Evolutionary conservation across 805 yeast genomes (phyloP).

Genomic region (Kluyveromyces wickerhamii): DNA sequence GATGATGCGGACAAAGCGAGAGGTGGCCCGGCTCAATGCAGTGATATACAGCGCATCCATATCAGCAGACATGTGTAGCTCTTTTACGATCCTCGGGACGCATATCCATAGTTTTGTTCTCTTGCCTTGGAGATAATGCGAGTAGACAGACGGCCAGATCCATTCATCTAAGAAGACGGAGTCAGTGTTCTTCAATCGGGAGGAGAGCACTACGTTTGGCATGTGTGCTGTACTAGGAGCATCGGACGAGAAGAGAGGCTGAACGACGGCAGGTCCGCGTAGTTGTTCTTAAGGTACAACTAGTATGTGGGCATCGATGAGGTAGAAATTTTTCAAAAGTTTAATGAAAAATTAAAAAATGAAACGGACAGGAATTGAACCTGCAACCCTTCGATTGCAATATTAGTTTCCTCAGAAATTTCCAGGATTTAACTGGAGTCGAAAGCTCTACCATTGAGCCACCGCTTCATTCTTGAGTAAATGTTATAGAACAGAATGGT

Average conservation of each 20-base stretch:
- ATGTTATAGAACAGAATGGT: too few species aligned
- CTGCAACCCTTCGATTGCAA: constrained; percentile 53
- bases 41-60: not conserved
- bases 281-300: too few species aligned
- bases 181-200: constrained; percentile 13
- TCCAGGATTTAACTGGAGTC: constrained; percentile 44
- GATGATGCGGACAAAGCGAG: constrained; percentile 19
- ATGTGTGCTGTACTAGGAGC: constrained; percentile 8
- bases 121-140: constrained; percentile 1
- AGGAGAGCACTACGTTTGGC: constrained; percentile 16
- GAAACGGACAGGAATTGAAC: constrained; percentile 72
- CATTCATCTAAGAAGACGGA: constrained; percentile 20
- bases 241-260: too few species aligned
- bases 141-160: constrained; percentile 12
- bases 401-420: constrained; percentile 12
- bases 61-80: not conserved
- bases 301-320: too few species aligned
- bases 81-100: not conserved
- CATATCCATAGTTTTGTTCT: not conserved
- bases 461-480: constrained; percentile 39
- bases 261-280: too few species aligned
- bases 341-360: constrained; percentile 25
- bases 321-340: too few species aligned
- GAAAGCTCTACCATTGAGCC: constrained; percentile 69
- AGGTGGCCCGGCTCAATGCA: constrained; percentile 2